phyloP scores from a whole-genome alignment of 140 eudicot species.

The Stevia rebaudiana region DNA sequence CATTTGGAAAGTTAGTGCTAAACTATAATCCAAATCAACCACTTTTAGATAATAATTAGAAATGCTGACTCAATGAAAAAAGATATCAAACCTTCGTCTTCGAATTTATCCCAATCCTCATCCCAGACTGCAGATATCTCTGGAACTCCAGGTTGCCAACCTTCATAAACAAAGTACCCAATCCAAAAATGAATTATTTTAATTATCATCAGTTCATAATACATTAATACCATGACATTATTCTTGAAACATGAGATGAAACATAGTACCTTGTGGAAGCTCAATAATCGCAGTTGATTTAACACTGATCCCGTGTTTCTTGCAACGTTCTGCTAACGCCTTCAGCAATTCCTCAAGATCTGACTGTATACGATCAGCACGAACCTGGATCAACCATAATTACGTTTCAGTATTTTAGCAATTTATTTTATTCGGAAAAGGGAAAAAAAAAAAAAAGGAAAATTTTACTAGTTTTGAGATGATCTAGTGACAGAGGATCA shows the following conservation, averaged over 20 bases:
- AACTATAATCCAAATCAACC: too few species aligned
- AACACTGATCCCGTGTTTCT: conserved; percentile 61
- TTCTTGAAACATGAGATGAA: conserved; percentile 5
- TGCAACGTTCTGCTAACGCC: conserved; percentile 82
- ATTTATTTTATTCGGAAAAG: neutral
- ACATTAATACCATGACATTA: conserved; percentile 2
- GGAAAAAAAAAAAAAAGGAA: neutral
- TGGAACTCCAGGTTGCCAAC: conserved; percentile 97
- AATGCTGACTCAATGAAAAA: conserved; percentile 5
- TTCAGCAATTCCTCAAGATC: conserved; percentile 91
- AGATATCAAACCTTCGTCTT: conserved; percentile 69
- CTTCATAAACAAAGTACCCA: conserved; percentile 33
- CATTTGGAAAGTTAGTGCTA: too few species aligned
- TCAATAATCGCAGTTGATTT: conserved; percentile 82
- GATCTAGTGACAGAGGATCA: neutral
- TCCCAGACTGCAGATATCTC: conserved; percentile 94
- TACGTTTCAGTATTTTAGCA: neutral
- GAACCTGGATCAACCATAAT: conserved; percentile 47
- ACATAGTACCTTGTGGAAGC: conserved; percentile 68
- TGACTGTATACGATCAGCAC: conserved; percentile 94
- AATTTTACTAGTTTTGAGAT: neutral
- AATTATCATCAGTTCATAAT: neutral
- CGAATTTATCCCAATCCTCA: conserved; percentile 99
- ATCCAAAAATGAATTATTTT: conserved; percentile 3
- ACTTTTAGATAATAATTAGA: too few species aligned